These are phyloP conservation scores for Quercus alba DNA, from an alignment of 306 rosid species.

Conservation along the genomic window DNA sequence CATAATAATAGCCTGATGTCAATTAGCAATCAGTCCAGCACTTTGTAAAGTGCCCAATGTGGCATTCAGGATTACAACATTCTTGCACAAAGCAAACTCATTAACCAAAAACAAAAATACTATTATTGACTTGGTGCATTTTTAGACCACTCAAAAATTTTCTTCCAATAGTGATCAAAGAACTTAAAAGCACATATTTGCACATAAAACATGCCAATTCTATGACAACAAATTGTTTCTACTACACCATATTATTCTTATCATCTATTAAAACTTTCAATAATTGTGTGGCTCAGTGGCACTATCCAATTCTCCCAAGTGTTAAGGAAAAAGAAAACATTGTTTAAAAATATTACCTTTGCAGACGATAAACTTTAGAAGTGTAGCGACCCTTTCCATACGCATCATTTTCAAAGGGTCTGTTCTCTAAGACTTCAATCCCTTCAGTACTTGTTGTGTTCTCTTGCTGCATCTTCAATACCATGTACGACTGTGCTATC, in stretches of 20 bases:
- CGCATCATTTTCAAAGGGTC: conserved; percentile 36
- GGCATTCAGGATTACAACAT: no score
- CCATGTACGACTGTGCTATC: conserved; percentile 40
- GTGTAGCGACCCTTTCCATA: conserved; percentile 41
- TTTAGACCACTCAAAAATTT: background rate
- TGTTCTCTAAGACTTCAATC: conserved; percentile 34
- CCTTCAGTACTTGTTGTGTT: conserved; percentile 38
- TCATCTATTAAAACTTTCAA: background rate
- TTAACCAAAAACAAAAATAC: no score
- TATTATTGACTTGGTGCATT: no score
- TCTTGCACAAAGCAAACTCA: no score
- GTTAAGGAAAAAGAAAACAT: background rate
- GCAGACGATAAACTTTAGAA: conserved; percentile 39
- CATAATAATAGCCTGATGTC: no score
- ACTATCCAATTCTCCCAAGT: no score
- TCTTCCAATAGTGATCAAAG: background rate
- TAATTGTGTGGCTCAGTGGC: no score
- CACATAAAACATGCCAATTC: background rate
- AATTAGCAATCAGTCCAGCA: no score
- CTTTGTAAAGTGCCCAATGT: no score
- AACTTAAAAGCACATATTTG: background rate
- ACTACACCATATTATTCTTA: background rate
- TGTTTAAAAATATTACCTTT: conserved; percentile 25
- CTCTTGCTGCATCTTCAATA: conserved; percentile 44
- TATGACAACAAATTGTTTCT: background rate